Percentiles rank a stretch among this genome's conserved stretches.
These are phyloP conservation scores for Glycine soja DNA, from an alignment of 306 rosid species.

Conservation along the genomic window DNA sequence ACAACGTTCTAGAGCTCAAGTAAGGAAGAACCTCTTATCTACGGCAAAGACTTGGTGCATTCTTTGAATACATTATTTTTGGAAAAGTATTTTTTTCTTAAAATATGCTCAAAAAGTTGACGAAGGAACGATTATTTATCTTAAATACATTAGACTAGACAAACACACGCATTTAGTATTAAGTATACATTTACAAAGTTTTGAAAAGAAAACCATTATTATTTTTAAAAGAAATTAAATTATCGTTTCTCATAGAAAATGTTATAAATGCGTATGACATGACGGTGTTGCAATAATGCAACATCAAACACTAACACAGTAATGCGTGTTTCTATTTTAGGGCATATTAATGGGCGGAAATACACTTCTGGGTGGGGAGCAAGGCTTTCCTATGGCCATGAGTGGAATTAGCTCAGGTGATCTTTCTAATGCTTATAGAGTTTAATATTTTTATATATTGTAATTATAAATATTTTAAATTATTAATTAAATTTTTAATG, in stretches of 20 bases:
- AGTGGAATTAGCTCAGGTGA: conserved; percentile 74
- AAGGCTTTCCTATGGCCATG: conserved; percentile 69
- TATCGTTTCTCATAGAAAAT: not conserved
- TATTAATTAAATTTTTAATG: no score
- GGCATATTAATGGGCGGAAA: conserved; percentile 66
- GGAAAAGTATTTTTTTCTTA: not conserved
- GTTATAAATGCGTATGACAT: conserved; percentile 24
- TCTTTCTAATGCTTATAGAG: not conserved
- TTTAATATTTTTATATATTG: no score
- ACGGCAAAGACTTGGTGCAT: conserved; percentile 17
- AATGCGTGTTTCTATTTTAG: conserved; percentile 53
- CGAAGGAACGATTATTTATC: not conserved
- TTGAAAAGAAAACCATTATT: no score
- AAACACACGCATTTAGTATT: not conserved
- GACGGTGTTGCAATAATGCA: not conserved
- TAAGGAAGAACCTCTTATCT: conserved; percentile 42
- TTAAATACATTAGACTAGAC: not conserved
- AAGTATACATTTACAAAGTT: no score
- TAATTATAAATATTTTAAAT: no score
- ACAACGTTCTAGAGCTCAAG: conserved; percentile 87
- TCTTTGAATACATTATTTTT: not conserved
- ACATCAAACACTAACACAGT: conserved; percentile 14
- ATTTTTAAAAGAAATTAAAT: no score
- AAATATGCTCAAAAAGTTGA: not conserved
- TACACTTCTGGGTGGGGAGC: conserved; percentile 75